Base-by-base conservation (phyloP, 2,329 filamentous ascomycete species). In the Alternaria brassicae region DNA sequence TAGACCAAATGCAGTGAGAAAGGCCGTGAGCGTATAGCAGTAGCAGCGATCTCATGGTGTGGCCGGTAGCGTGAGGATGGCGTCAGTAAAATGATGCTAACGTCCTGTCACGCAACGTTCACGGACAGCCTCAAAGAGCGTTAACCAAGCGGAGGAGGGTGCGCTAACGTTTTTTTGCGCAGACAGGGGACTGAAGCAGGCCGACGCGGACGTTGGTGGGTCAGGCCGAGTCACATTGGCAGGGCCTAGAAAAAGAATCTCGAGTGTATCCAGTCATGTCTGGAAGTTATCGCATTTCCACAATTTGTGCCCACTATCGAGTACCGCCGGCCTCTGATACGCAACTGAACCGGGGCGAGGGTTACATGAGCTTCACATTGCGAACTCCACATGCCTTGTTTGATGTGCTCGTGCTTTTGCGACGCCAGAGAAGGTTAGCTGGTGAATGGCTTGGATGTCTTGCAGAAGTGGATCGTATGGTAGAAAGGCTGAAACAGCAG, bases 151-250 rank as follows among this genome's bases (percentile, higher is more conserved):
- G 53, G 63, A 65, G 64, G 61, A 61, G 63, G 53, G 36, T 48
- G 49, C 65, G 63, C 62, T 69, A 67, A 55, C 58, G 62, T 59
- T 58, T 49, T 49, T 62, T 53, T 37, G 64, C 51, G 48, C 27
- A 58, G 62, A 69, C 67, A 68, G 58, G 66, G 66, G 50, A 56
- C 27, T 30, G 42, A 59, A 58, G 69, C 70, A 66, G 71, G 64
- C 68, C 53, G 67, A 73, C 63, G 68, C 72, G 73, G 68, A 71
- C 68, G 70, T 74, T 74, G 65, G 56, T 67, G 62, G 66, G 59
- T 72, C 53, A 56, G 62, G 62, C 58, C 64, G 60, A 60, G 57
- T 58, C 57, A 56, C 32, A 58, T 57, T 39, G 57, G 66, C 51
- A 62, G 60, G 60, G 62, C 58, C 63, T 56, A 58, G 67, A 65